phyloP scores from a whole-genome alignment of 495 filamentous ascomycete species.

The Penicillium canescens region DNA sequence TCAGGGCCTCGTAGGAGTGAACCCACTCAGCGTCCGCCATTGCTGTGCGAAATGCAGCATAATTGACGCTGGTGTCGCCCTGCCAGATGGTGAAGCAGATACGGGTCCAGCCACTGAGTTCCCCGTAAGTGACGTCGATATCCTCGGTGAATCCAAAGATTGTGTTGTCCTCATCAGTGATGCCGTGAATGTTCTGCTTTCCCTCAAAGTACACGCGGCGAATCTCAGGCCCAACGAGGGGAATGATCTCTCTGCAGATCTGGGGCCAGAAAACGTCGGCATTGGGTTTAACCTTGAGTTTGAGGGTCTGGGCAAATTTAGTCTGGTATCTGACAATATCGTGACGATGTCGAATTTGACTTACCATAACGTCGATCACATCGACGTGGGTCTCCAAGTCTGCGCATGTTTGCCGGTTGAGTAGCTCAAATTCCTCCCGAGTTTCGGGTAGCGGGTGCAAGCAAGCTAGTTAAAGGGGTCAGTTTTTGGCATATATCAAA shows the following conservation, averaged over 20 bases:
- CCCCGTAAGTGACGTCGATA: conserved; percentile 23
- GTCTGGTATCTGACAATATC: neutral
- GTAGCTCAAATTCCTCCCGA: neutral
- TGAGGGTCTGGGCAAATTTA: conserved; percentile 21
- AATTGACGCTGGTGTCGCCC: neutral
- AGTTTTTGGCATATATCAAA: neutral
- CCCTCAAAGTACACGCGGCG: conserved; percentile 28
- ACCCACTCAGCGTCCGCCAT: conserved; percentile 25
- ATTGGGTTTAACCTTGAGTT: conserved; percentile 7
- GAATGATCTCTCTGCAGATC: conserved; percentile 23
- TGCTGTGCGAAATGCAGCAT: no score
- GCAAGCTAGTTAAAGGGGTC: conserved; percentile 25
- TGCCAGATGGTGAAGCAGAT: conserved; percentile 41
- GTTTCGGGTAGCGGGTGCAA: conserved; percentile 29
- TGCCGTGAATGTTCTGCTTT: conserved; percentile 14
- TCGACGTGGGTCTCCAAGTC: conserved; percentile 22
- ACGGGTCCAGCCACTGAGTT: conserved; percentile 40
- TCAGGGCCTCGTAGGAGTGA: conserved; percentile 48
- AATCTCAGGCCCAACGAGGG: neutral
- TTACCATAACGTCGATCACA: conserved; percentile 26
- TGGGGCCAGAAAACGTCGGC: conserved; percentile 24
- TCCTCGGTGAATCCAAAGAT: conserved; percentile 35
- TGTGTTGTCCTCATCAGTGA: conserved; percentile 5
- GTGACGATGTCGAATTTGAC: neutral
- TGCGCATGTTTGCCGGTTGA: conserved; percentile 30